Base-by-base conservation (phyloP, 2,329 filamentous ascomycete species). In the Lachnellula arida region DNA sequence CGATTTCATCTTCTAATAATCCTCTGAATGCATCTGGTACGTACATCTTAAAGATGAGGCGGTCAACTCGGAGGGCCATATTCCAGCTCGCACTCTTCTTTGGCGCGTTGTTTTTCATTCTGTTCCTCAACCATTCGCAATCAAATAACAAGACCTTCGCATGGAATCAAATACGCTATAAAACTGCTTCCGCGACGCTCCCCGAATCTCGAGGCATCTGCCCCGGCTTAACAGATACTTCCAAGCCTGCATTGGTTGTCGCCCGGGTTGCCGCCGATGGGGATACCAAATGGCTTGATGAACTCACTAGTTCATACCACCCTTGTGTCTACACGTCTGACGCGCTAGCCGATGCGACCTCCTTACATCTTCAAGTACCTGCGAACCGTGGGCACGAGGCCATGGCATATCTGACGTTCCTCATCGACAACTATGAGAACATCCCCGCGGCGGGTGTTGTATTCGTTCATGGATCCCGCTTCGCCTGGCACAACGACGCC, bases 321-420 rank as follows among this genome's bases (percentile, higher is more conserved):
- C 60, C 74, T 35, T 79, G 77, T 63, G 60, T 76, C 5, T 78
- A 79, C 66, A 71, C 69, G 12, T 72, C 70, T 28, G 75, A 78
- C 56, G 65, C 65, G 3, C 61, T 66, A 1, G 14, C 52, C 2
- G 62, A 71, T 34, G 49, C 55, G 19, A 61, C 57, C 8, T 69
- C 68, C 5, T 61, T 57, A 1, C 49, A 67, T 34, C 71, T 78
- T 2, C 74, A 74, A 53, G 71, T 76, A 1, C 77, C 77, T 3
- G 71, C 71, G 12, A 79, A 79, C 62, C 63, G 73, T 19, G 75
- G 73, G 23, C 74, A 77, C 56, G 75, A 77, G 56, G 71, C 75
- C n/a, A 77, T 76, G 72, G 68, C 72, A 5, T 77, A 76, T 53
- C 62, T 77, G 1, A 77, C 75, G 1, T 78, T 75, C 57, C 56